Conservation (phyloP, 2,329 filamentous ascomycete species). For the Alternaria arbusti region DNA sequence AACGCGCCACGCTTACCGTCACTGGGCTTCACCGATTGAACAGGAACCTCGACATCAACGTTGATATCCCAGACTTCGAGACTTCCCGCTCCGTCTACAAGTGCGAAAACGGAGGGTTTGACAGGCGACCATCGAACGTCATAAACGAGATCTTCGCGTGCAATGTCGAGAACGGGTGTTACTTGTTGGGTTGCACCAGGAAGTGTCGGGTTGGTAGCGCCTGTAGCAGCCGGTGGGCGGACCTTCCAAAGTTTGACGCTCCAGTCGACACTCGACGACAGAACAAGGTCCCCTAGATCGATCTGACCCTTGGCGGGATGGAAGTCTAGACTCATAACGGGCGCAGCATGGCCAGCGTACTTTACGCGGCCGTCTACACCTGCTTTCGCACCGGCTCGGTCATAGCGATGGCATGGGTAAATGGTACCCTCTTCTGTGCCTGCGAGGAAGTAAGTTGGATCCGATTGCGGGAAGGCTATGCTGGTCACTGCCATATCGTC, state of each 20-base stretch:
- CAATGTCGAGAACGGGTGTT: conserved; percentile 83
- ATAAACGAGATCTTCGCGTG: conserved; percentile 95
- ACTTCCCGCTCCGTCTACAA: conserved; percentile 90
- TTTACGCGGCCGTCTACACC: conserved; percentile 88
- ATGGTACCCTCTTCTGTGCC: conserved; percentile 97
- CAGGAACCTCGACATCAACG: conserved; percentile 88
- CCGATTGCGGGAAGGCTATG: conserved; percentile 91
- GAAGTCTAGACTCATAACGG: conserved; percentile 95
- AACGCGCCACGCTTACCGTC: conserved; percentile 51
- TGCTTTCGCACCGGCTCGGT: conserved; percentile 94
- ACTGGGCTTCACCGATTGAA: conserved; percentile 77
- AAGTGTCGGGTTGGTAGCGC: conserved; percentile 51
- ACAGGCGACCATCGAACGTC: conserved; percentile 94
- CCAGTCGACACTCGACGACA: conserved; percentile 95
- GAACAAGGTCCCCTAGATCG: conserved; percentile 90
- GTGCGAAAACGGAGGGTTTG: conserved; percentile 90
- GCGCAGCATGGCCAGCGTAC: conserved; percentile 89
- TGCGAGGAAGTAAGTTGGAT: conserved; percentile 96
- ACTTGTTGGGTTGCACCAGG: conserved; percentile 58
- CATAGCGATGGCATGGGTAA: conserved; percentile 95
- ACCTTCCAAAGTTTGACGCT: conserved; percentile 97
- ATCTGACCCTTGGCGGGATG: conserved; percentile 91
- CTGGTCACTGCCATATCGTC: conserved; percentile 95
- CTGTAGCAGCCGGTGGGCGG: conserved; percentile 75
- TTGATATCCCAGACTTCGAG: conserved; percentile 96